Percentiles rank a stretch among this genome's conserved stretches.
These are phyloP conservation scores for Scheffersomyces coipomensis DNA, from an alignment of 805 yeast species.

Conservation along the genomic window DNA sequence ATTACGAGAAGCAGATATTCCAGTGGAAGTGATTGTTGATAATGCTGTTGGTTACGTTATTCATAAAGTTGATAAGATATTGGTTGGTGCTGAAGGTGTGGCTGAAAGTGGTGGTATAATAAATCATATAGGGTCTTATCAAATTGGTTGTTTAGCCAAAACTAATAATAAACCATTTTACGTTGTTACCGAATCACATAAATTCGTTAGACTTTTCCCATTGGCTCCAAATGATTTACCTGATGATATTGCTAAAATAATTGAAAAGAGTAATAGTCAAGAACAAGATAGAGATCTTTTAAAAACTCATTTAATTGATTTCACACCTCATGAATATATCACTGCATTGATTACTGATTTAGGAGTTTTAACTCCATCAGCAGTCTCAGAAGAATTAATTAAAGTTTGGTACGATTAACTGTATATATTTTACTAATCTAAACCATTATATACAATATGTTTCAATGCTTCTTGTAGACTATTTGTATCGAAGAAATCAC, in stretches of 20 bases:
- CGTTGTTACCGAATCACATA: constrained; percentile 92
- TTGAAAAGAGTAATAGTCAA: constrained; percentile 20
- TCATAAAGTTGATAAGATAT: constrained; percentile 86
- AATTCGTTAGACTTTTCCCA: constrained; percentile 95
- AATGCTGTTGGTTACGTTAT: constrained; percentile 91
- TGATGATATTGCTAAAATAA: constrained; percentile 25
- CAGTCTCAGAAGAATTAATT: constrained; percentile 96
- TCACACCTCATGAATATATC: constrained; percentile 92
- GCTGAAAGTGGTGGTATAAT: constrained; percentile 98
- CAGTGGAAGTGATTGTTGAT: constrained; percentile 85
- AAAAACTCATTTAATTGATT: constrained; percentile 59
- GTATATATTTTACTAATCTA: constrained; percentile 6
- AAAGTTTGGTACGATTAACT: constrained; percentile 94
- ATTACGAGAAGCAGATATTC: constrained; percentile 71
- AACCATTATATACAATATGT: constrained; percentile 5
- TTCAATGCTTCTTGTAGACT: constrained; percentile 35
- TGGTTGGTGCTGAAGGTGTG: constrained; percentile 99
- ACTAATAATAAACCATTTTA: constrained; percentile 90
- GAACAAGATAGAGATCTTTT: constrained; percentile 18
- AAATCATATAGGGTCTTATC: constrained; percentile 92
- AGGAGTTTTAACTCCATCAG: constrained; percentile 96
- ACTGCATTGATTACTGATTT: constrained; percentile 95
- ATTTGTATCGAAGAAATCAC: constrained; percentile 37
- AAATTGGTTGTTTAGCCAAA: constrained; percentile 88
- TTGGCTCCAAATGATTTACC: constrained; percentile 91